These are phyloP conservation scores for Blastosporella zonata DNA, from an alignment of 1,284 basidiomycete species.

Conservation along the genomic window DNA sequence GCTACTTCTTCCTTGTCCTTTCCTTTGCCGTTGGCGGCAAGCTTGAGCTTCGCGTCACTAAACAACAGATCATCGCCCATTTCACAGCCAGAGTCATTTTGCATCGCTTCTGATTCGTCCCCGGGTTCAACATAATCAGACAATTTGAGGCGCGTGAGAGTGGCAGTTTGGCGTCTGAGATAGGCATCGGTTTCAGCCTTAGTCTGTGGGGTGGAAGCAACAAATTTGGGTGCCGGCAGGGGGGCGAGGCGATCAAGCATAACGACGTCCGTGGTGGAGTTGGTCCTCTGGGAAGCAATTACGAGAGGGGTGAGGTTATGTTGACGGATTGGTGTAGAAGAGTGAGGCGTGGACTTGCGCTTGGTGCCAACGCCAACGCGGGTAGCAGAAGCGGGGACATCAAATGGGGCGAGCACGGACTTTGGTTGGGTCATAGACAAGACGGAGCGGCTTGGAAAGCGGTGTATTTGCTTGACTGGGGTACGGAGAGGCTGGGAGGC, in stretches of 20 bases:
- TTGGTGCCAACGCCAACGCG: slow-evolving; percentile 51
- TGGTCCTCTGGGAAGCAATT: slow-evolving; percentile 38
- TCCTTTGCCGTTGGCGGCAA: slow-evolving; percentile 30
- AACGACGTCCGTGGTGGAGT: slow-evolving; percentile 25
- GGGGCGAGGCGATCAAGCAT: slow-evolving; percentile 65
- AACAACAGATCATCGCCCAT: slow-evolving; percentile 39
- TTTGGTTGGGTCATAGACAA: slow-evolving; percentile 27
- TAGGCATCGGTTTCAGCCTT: slow-evolving; percentile 63
- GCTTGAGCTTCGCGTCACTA: slow-evolving; percentile 28
- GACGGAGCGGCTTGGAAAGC: slow-evolving; percentile 26
- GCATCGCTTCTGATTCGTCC: slow-evolving; percentile 38
- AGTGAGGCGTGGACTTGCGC: slow-evolving; percentile 52
- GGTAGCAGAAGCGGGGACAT: slow-evolving; percentile 24
- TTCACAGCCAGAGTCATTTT: slow-evolving; percentile 50
- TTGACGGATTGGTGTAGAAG: slow-evolving; percentile 44
- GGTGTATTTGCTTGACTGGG: slow-evolving; percentile 47
- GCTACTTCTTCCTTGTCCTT: slow-evolving; percentile 57
- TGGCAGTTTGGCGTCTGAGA: slow-evolving; percentile 60
- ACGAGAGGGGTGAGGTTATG: slow-evolving; percentile 47
- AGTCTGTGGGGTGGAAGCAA: slow-evolving; percentile 47
- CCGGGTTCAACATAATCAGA: slow-evolving; percentile 47
- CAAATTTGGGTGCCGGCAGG: slow-evolving; percentile 57
- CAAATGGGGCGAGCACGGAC: slow-evolving; percentile 20
- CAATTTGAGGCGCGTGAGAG: slow-evolving; percentile 62
- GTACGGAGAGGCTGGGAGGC: slow-evolving; percentile 49